phyloP scores from a whole-genome alignment of 2,329 filamentous ascomycete species.

The Harringtonia aguacate region DNA sequence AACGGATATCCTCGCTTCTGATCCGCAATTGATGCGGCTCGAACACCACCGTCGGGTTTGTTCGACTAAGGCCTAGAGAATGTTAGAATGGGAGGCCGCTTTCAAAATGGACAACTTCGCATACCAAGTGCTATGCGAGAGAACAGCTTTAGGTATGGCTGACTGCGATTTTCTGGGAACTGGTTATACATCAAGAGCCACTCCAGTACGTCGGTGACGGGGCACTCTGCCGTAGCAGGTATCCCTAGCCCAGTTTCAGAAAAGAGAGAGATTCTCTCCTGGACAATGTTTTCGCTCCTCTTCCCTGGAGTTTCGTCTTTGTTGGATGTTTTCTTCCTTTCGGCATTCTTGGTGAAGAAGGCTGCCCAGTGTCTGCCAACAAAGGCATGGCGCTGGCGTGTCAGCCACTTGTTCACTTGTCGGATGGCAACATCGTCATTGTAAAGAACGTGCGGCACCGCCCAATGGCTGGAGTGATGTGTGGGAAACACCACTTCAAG shows the following conservation, averaged over 20 bases:
- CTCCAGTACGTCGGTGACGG: conserved; percentile 30
- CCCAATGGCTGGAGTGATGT: conserved; percentile 18
- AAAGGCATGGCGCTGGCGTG: conserved; percentile 27
- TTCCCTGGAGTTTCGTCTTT: conserved; percentile 19
- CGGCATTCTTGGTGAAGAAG: neutral
- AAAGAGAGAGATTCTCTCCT: conserved; percentile 42
- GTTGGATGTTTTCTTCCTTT: conserved; percentile 11
- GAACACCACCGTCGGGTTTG: conserved; percentile 33
- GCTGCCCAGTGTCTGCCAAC: conserved; percentile 23
- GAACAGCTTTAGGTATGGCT: conserved; percentile 46
- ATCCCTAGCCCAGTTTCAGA: conserved; percentile 35
- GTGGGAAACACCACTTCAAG: conserved; percentile 43
- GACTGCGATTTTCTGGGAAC: conserved; percentile 28
- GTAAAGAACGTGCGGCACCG: conserved; percentile 16
- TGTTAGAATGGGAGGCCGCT: neutral
- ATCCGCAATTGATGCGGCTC: conserved; percentile 33
- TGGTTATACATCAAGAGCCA: conserved; percentile 35
- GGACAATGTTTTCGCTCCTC: conserved; percentile 20
- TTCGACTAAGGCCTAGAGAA: conserved; percentile 39
- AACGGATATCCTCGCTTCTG: conserved; percentile 24
- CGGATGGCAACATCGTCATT: conserved; percentile 20
- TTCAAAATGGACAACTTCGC: conserved; percentile 3
- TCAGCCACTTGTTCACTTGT: conserved; percentile 30
- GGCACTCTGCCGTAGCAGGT: conserved; percentile 9
- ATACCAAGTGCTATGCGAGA: conserved; percentile 44